Conservation (phyloP, 2,329 filamentous ascomycete genomes). For the Calonectria fujianensis region DNA sequence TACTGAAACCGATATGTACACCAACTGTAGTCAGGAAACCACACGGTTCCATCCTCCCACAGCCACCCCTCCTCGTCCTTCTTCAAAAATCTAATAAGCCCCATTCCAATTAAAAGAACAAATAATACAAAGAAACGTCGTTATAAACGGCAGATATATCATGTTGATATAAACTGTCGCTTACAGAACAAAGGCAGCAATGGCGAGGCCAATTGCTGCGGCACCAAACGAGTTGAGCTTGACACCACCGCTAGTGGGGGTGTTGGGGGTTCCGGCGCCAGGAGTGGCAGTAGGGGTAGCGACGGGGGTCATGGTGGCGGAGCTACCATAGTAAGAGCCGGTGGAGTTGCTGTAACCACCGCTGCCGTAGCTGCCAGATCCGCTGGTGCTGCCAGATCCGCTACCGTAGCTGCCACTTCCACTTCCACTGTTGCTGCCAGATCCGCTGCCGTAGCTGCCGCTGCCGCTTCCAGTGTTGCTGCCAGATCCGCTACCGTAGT, state of each 20-base stretch:
- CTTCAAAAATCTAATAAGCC: neutral
- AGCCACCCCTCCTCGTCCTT: neutral
- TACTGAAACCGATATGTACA: conserved; percentile 39
- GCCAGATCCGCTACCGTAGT: neutral
- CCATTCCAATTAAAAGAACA: neutral
- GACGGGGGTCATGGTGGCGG: conserved; percentile 42
- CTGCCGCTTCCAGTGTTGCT: neutral
- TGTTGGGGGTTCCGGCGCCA: conserved; percentile 5
- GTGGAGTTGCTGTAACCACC: conserved; percentile 13
- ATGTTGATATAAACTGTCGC: neutral
- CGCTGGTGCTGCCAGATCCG: neutral
- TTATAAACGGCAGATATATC: conserved; percentile 28
- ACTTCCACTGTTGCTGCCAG: conserved; percentile 1
- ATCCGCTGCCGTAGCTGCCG: neutral
- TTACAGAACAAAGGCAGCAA: conserved; percentile 58
- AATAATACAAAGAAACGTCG: conserved; percentile 26
- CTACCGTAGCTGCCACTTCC: neutral
- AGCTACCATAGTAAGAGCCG: conserved; percentile 51
- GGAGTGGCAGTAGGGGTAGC: conserved; percentile 25
- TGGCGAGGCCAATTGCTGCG: conserved; percentile 55
- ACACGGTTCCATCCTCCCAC: neutral
- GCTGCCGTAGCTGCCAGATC: neutral
- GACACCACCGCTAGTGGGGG: conserved; percentile 44
- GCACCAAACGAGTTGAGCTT: conserved; percentile 58
- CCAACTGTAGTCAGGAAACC: conserved; percentile 13